Evolutionary conservation across 371 early-diverging fungal genomes (phyloP).

Genomic region (Rhizopus stolonifer): DNA sequence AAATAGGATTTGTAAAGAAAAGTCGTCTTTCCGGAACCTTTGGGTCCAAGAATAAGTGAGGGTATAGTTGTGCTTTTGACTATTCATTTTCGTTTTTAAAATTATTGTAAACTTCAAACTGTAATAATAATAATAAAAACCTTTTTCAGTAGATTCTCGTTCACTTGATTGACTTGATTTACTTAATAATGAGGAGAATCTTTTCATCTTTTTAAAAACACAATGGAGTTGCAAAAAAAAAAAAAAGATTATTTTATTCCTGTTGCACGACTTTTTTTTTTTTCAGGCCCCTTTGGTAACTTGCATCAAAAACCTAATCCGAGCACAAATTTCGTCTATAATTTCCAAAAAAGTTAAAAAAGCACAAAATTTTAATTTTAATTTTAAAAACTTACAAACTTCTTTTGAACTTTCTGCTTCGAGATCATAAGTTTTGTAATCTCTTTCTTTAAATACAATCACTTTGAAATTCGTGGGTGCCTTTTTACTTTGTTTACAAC

Average conservation of each 20-base stretch:
- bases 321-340: conserved; percentile 48
- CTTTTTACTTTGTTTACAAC: conserved; percentile 79
- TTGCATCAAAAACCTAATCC: conserved; percentile 45
- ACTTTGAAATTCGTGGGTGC: conserved; percentile 76
- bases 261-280: neutral
- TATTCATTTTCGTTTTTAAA: neutral
- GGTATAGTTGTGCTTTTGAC: conserved; percentile 4
- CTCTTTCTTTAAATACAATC: conserved; percentile 61
- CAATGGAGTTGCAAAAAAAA: neutral
- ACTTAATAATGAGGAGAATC: conserved; percentile 15
- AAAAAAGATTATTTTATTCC: neutral
- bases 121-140: too few species aligned
- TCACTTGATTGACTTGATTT: neutral
- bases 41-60: conserved; percentile 26
- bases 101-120: too few species aligned
- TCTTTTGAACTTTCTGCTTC: conserved; percentile 72
- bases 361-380: neutral
- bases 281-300: conserved; percentile 34
- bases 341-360: neutral
- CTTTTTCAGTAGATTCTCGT: neutral
- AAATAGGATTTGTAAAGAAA: conserved; percentile 39
- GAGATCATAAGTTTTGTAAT: conserved; percentile 77
- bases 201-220: conserved; percentile 11
- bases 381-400: conserved; percentile 56
- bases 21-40: conserved; percentile 37